Evolutionary conservation across 257 asterid genomes (phyloP).

Genomic region (Paulownia fortunei): DNA sequence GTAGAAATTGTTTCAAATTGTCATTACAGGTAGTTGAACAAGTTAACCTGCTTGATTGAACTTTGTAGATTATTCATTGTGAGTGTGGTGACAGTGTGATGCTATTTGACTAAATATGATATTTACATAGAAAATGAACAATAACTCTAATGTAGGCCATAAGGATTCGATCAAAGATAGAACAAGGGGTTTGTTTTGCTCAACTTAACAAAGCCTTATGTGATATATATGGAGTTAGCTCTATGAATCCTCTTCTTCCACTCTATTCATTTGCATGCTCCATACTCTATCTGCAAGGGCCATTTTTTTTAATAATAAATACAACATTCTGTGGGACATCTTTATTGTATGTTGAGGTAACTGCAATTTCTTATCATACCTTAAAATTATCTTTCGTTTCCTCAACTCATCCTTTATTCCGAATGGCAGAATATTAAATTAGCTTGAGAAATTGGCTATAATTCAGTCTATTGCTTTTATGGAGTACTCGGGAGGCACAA

Average conservation of each 20-base stretch:
- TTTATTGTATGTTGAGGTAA: background rate
- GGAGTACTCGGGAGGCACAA: background rate
- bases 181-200: background rate
- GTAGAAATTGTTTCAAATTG: no score
- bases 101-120: background rate
- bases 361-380: background rate
- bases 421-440: no score
- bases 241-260: background rate
- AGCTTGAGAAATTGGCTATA: background rate
- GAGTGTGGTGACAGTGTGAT: background rate
- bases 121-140: background rate
- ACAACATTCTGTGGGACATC: background rate
- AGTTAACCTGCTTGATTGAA: no score
- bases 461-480: background rate
- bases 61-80: background rate
- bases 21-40: no score
- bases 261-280: background rate
- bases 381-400: background rate
- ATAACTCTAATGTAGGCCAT: background rate
- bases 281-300: background rate
- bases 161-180: background rate
- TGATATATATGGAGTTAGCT: background rate
- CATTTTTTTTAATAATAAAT: background rate
- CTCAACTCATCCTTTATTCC: background rate
- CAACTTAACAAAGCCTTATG: background rate